Conservation (phyloP, 1,284 basidiomycete species). For the Cerioporus squamosus region DNA sequence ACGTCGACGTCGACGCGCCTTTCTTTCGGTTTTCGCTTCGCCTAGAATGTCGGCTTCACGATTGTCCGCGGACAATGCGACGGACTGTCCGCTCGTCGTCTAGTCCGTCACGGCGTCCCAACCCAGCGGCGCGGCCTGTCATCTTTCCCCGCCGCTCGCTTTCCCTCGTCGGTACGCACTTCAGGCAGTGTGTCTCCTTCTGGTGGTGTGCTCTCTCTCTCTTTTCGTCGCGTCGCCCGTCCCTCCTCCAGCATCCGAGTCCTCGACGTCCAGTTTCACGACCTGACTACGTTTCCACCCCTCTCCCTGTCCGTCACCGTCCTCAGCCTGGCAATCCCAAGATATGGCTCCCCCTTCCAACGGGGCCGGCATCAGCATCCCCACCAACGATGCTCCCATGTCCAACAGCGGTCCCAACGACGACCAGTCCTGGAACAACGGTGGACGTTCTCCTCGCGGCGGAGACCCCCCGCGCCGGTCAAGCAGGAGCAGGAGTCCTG, state of each 20-base stretch:
- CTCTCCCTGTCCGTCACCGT: conserved; percentile 17
- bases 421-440: conserved; percentile 47
- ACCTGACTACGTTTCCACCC: conserved; percentile 38
- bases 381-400: conserved; percentile 56
- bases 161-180: conserved; percentile 16
- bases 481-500: conserved; percentile 74
- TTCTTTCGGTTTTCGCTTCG: conserved; percentile 15
- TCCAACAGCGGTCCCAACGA: conserved; percentile 42
- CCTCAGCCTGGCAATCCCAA: conserved; percentile 78
- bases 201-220: conserved; percentile 15
- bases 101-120: no score
- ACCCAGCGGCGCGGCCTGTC: no score
- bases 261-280: conserved; percentile 33
- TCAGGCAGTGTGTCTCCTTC: conserved; percentile 14
- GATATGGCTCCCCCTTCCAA: conserved; percentile 66
- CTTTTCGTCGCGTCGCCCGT: conserved; percentile 25
- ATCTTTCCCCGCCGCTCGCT: no score
- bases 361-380: conserved; percentile 69
- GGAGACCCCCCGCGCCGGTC: conserved; percentile 61
- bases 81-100: no score
- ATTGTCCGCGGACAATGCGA: no score
- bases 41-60: background rate
- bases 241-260: conserved; percentile 28
- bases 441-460: conserved; percentile 51
- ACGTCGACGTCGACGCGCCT: conserved; percentile 26